These are phyloP conservation scores for Kwoniella botswanensis DNA, from an alignment of 768 basidiomycete genomes.

Conservation along the genomic window DNA sequence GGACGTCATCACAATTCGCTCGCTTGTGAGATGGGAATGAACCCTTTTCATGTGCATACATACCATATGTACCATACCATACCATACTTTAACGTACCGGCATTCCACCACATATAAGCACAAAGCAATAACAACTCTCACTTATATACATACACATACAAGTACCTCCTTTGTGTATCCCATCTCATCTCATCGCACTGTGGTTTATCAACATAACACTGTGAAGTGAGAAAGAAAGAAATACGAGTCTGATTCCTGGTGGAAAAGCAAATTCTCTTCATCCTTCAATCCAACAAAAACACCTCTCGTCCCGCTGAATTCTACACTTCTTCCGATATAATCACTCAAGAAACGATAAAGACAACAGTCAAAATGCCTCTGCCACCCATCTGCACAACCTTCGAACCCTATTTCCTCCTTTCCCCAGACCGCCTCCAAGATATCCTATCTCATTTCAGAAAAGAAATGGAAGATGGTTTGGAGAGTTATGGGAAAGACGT, in stretches of 20 bases:
- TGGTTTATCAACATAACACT: no score
- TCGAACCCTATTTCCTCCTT: constrained; percentile 76
- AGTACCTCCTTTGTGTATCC: not conserved
- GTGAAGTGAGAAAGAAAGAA: no score
- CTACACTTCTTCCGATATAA: no score
- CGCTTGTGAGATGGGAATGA: not conserved
- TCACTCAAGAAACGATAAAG: no score
- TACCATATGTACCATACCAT: no score
- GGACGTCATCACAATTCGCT: not conserved
- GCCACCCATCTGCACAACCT: constrained; percentile 64
- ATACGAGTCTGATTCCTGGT: no score
- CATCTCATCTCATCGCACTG: not conserved
- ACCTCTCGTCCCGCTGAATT: no score
- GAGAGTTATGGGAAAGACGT: constrained; percentile 74
- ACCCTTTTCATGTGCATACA: no score
- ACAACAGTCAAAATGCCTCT: constrained; percentile 36
- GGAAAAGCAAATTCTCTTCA: no score
- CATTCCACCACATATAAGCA: not conserved
- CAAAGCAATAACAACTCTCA: not conserved
- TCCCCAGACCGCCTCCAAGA: constrained; percentile 66
- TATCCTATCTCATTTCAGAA: constrained; percentile 78
- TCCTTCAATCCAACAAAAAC: no score
- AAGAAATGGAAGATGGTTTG: constrained; percentile 78
- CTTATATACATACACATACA: not conserved
- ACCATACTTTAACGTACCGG: not conserved